A percentile compares a stretch with the other conserved stretches of the same genome.
phyloP scores from a whole-genome alignment of 208 protist genomes.

The Trypanosomatidae sp. region DNA sequence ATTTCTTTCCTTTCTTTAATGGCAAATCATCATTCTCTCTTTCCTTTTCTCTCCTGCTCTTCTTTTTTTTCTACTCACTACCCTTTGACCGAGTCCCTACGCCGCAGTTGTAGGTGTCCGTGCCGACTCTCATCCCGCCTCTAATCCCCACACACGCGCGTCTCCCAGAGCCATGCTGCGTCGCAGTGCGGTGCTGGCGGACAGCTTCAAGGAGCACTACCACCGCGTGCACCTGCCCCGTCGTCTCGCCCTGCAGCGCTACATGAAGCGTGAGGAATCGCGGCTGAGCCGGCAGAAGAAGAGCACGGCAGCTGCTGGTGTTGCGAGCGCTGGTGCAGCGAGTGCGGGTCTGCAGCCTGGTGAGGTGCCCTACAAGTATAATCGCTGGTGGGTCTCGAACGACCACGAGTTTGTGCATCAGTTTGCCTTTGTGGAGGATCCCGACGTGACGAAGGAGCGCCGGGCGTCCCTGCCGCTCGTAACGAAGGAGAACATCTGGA shows the following conservation, averaged over 20 bases:
- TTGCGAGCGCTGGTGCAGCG: no score
- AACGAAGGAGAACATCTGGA: conserved; percentile 87
- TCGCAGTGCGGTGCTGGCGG: conserved; percentile 37
- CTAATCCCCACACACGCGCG: neutral
- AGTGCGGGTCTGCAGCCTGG: no score
- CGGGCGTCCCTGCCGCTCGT: conserved; percentile 64
- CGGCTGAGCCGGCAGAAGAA: conserved; percentile 29
- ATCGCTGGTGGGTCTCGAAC: conserved; percentile 89
- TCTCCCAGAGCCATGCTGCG: conserved; percentile 80
- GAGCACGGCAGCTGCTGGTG: no score
- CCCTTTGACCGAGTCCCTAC: no score
- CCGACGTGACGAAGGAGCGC: conserved; percentile 63
- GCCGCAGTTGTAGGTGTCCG: no score
- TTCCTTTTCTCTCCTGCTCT: neutral
- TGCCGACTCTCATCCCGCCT: no score
- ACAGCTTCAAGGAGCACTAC: conserved; percentile 91
- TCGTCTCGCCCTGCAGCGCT: conserved; percentile 73
- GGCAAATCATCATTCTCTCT: no score
- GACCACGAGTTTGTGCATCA: conserved; percentile 92
- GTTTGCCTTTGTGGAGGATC: conserved; percentile 86
- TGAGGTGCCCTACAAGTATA: conserved; percentile 89
- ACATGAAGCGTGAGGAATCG: conserved; percentile 53
- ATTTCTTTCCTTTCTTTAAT: neutral
- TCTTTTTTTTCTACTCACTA: conserved; percentile 13
- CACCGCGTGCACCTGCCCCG: conserved; percentile 87